Evolutionary conservation across 1,139 yeast genomes (phyloP).

Genomic region (Starmera stellimalicola): DNA sequence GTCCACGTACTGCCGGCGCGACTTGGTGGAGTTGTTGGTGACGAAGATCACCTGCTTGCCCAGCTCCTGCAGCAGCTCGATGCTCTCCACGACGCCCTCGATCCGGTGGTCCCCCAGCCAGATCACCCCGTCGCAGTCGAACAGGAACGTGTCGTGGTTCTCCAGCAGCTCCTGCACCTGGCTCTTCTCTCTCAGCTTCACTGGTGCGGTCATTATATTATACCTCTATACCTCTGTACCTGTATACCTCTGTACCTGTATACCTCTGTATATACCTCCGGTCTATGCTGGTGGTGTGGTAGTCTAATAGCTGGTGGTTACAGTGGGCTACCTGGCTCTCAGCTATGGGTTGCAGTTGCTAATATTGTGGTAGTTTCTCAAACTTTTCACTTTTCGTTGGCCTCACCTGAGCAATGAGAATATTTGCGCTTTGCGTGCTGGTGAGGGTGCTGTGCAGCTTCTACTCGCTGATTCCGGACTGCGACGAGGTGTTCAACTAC

Average conservation of each 20-base stretch:
- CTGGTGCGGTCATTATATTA: constrained; percentile 17
- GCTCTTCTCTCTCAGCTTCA: constrained; percentile 35
- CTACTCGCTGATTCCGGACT: constrained; percentile 64
- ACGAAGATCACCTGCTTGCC: constrained; percentile 76
- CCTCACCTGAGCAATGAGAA: no score
- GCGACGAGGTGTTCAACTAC: constrained; percentile 75
- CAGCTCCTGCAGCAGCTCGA: constrained; percentile 39
- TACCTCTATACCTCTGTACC: no score
- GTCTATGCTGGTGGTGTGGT: no score
- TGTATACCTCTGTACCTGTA: no score
- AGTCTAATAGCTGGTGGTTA: no score
- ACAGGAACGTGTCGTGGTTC: constrained; percentile 69
- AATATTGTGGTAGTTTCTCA: no score
- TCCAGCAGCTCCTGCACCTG: constrained; percentile 47
- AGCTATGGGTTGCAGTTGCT: no score
- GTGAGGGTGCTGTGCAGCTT: constrained; percentile 37
- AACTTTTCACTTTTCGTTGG: no score
- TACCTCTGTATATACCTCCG: no score
- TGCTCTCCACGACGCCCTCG: constrained; percentile 63
- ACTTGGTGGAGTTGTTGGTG: constrained; percentile 90
- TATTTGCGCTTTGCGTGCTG: no score
- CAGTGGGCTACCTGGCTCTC: no score
- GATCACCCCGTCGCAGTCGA: constrained; percentile 92
- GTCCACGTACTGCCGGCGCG: constrained; percentile 63
- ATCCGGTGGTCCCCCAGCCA: constrained; percentile 76